These are phyloP conservation scores for Lanmaoa rubissima DNA, from an alignment of 768 basidiomycete species.

Conservation along the genomic window DNA sequence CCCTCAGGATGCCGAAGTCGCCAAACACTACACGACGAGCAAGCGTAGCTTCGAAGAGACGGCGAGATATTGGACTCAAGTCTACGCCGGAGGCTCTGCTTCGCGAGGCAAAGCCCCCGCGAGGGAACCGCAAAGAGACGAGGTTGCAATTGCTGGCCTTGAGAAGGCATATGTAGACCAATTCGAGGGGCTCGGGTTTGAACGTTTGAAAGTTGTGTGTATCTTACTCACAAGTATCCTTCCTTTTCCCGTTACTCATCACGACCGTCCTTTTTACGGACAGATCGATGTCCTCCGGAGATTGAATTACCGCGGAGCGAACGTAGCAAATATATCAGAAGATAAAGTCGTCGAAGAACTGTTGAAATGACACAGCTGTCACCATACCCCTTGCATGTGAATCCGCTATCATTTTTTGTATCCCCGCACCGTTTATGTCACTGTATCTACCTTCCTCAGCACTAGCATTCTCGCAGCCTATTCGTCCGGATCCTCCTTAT, in stretches of 20 bases:
- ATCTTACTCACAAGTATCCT: background rate
- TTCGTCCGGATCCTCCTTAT: constrained; percentile 18
- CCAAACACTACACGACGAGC: constrained; percentile 93
- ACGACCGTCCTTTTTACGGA: background rate
- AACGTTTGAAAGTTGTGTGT: constrained; percentile 81
- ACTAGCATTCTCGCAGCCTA: constrained; percentile 10
- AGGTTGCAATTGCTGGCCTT: constrained; percentile 74
- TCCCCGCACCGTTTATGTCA: constrained; percentile 23
- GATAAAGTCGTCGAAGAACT: constrained; percentile 86
- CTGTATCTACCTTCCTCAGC: constrained; percentile 25
- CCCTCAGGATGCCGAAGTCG: constrained; percentile 97
- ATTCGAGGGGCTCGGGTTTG: constrained; percentile 83
- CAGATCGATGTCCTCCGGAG: constrained; percentile 88
- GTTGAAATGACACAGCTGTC: constrained; percentile 49
- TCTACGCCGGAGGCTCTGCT: constrained; percentile 79
- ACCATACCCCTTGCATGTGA: constrained; percentile 28
- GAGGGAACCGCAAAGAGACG: constrained; percentile 37
- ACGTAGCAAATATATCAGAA: constrained; percentile 75
- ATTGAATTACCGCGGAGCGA: constrained; percentile 83
- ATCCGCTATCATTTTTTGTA: constrained; percentile 23
- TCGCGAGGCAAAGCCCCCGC: constrained; percentile 38
- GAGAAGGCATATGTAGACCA: constrained; percentile 80
- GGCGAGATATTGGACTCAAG: constrained; percentile 90
- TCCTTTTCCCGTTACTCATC: background rate
- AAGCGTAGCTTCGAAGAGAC: constrained; percentile 87